Evolutionary conservation across 2,329 filamentous ascomycete genomes (phyloP), one percentile per base, ranked within the genome.

Genomic region (Talaromyces sp.): DNA sequence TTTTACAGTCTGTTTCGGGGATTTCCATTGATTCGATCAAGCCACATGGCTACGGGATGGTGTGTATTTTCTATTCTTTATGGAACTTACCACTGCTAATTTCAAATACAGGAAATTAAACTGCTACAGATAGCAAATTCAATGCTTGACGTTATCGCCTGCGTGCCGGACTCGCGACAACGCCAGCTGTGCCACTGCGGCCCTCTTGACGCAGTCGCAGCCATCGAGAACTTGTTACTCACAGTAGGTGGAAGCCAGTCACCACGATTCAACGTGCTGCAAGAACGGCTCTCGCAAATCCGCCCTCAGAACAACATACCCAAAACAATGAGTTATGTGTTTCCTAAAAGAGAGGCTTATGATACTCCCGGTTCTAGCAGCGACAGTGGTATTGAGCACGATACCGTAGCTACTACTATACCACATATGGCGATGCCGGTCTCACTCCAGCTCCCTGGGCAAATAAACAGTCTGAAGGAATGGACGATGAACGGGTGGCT

Each of bases 41-140:
- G 2, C 50, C 60, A 9, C 60, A 62, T 57, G 60, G 56, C 36
- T 62, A 62, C 50, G 57, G 56, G 6, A 62, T 62, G 60, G 60
- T 61, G 44, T 36, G 60, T 30, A 16, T 54, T 14, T 12, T 23
- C 10, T 52, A 16, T 42, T 18, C 3, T 7, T 44, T n/a, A n/a
- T 27, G 23, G 6, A 36, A n/a, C 4, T n/a, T 12, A 3, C 33
- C 14, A 9, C 18, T n/a, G 7, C 57, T 28, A 31, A 31, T n/a
- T 14, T 50, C 3, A n/a, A 18, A 1, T 31, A 33, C 34, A 61
- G 60, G 60, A 62, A 51, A 52, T 62, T 14, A 62, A 62, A 56
- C 47, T 62, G 7, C 54, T 57, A 4, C 60, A 62, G 34, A 53
- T 62, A 1, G 56, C 60, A 23, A 56, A 62, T 30, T 62, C 60